These are phyloP conservation scores for Coprinopsis sp. DNA, from an alignment of 768 basidiomycete genomes.

Conservation along the genomic window DNA sequence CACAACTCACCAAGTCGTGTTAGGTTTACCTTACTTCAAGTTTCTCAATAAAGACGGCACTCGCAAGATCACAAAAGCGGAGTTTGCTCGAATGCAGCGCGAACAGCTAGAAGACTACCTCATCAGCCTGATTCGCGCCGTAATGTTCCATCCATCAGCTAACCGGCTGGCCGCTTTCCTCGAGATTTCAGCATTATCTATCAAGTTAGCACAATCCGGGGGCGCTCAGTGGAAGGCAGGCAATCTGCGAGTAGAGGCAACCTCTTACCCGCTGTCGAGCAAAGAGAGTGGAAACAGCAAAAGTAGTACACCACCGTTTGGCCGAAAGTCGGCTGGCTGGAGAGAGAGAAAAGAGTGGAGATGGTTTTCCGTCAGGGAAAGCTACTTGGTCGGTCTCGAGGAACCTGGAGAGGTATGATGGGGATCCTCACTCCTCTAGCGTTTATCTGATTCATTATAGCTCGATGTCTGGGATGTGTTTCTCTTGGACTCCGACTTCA, in stretches of 20 bases:
- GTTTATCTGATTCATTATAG: conserved; percentile 31
- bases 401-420: conserved; percentile 84
- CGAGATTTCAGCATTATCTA: conserved; percentile 85
- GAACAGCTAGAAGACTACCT: conserved; percentile 85
- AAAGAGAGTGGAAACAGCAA: not conserved
- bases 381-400: conserved; percentile 81
- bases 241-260: conserved; percentile 57
- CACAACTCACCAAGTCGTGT: conserved; percentile 2
- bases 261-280: conserved; percentile 44
- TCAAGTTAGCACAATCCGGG: conserved; percentile 73
- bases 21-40: conserved; percentile 89
- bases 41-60: conserved; percentile 66
- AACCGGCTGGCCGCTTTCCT: conserved; percentile 89
- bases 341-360: conserved; percentile 58
- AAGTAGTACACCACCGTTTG: conserved; percentile 30
- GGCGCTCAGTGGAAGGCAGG: conserved; percentile 92
- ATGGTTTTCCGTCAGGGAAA: conserved; percentile 93
- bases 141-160: conserved; percentile 93
- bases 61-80: conserved; percentile 54
- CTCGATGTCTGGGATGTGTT: conserved; percentile 92
- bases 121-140: conserved; percentile 80
- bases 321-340: conserved; percentile 61
- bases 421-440: not conserved
- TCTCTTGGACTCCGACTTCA: conserved; percentile 83
- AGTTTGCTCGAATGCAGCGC: conserved; percentile 80